phyloP scores from a whole-genome alignment of 2,329 filamentous ascomycete genomes.

The Raffaelea arxii region DNA sequence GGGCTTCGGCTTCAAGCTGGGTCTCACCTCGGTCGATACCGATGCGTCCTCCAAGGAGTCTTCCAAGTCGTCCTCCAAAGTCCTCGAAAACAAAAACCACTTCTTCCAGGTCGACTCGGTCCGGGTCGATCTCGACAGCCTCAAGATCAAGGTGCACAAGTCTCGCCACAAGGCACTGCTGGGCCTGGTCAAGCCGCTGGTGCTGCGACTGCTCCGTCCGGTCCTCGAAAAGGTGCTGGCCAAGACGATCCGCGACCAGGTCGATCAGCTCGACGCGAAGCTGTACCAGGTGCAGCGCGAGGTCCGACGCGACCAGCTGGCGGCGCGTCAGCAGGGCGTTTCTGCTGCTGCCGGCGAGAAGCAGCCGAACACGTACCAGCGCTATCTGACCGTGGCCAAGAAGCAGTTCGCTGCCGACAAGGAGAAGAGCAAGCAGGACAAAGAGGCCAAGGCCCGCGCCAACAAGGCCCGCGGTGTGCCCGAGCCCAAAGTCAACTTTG shows the following conservation, averaged over 20 bases:
- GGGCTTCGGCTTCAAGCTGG: slow-evolving; percentile 86
- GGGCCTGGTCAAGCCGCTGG: slow-evolving; percentile 72
- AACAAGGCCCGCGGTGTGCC: not conserved
- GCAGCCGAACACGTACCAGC: slow-evolving; percentile 71
- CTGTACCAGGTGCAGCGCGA: slow-evolving; percentile 74
- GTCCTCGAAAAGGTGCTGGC: slow-evolving; percentile 80
- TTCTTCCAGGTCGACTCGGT: slow-evolving; percentile 95
- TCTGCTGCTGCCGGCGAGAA: slow-evolving; percentile 49
- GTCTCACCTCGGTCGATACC: slow-evolving; percentile 71
- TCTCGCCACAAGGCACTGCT: slow-evolving; percentile 94
- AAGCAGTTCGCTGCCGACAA: slow-evolving; percentile 65
- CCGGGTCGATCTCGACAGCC: slow-evolving; percentile 67
- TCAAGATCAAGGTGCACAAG: slow-evolving; percentile 85
- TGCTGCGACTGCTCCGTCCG: slow-evolving; percentile 76
- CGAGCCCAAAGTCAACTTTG: slow-evolving; percentile 67
- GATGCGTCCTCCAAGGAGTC: too few species aligned
- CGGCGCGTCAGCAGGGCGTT: slow-evolving; percentile 49
- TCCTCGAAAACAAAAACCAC: too few species aligned
- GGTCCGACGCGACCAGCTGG: slow-evolving; percentile 59
- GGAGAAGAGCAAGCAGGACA: slow-evolving; percentile 57
- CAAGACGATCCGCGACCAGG: slow-evolving; percentile 78
- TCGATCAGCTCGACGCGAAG: slow-evolving; percentile 63
- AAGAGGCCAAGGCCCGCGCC: slow-evolving; percentile 25
- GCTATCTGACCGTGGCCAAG: slow-evolving; percentile 69
- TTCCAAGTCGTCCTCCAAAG: too few species aligned